Evolutionary conservation across 805 yeast genomes (phyloP).

Genomic region (Starmera amethionina): DNA sequence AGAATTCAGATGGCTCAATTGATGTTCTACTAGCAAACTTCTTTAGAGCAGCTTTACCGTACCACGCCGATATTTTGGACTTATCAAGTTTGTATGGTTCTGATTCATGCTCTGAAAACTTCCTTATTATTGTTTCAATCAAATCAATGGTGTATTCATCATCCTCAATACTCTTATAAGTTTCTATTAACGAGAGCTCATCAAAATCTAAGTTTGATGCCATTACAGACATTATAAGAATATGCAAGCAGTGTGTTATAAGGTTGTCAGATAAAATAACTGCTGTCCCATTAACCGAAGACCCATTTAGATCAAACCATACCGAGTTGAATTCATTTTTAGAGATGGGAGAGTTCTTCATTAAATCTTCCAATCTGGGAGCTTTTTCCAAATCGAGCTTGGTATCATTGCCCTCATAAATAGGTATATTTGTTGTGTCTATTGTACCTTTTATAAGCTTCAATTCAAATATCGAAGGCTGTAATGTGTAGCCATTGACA

Average conservation of each 20-base stretch:
- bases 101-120: conserved; percentile 27
- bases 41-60: conserved; percentile 45
- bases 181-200: conserved; percentile 20
- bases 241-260: conserved; percentile 24
- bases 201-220: conserved; percentile 24
- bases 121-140: conserved; percentile 38
- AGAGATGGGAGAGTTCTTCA: conserved; percentile 44
- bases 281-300: conserved; percentile 36
- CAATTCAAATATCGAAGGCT: conserved; percentile 29
- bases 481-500: conserved; percentile 24
- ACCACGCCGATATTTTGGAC: conserved; percentile 43
- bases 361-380: conserved; percentile 20
- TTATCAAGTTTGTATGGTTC: conserved; percentile 31
- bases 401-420: conserved; percentile 24
- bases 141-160: conserved; percentile 31
- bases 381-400: conserved; percentile 3
- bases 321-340: conserved; percentile 35
- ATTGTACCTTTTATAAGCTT: conserved; percentile 22
- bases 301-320: conserved; percentile 51
- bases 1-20: conserved; percentile 39
- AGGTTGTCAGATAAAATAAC: conserved; percentile 26
- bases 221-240: conserved; percentile 27
- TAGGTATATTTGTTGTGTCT: conserved; percentile 22
- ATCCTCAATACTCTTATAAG: conserved; percentile 19
- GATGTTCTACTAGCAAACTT: conserved; percentile 22